phyloP scores from a whole-genome alignment of 2,329 filamentous ascomycete species.

The Diplodia mutila region DNA sequence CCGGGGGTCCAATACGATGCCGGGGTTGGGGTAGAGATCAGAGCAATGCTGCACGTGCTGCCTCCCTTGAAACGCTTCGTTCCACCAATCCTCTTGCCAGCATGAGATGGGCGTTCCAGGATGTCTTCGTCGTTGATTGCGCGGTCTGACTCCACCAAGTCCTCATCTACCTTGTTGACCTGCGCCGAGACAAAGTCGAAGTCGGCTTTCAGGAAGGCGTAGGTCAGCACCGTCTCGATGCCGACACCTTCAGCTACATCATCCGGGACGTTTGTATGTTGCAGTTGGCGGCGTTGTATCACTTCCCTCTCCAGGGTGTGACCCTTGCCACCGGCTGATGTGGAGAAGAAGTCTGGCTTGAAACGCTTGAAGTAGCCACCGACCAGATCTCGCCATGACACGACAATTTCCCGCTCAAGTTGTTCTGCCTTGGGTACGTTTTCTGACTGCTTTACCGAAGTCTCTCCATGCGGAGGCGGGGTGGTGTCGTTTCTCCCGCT shows the following conservation, averaged over 20 bases:
- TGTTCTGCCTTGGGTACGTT: constrained; percentile 66
- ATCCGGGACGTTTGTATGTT: constrained; percentile 32
- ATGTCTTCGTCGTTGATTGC: constrained; percentile 87
- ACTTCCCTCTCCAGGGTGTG: constrained; percentile 40
- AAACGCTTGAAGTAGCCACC: constrained; percentile 96
- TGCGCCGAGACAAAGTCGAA: constrained; percentile 92
- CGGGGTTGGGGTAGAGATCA: constrained; percentile 90
- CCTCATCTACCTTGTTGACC: constrained; percentile 73
- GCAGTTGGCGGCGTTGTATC: constrained; percentile 33
- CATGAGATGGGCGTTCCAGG: constrained; percentile 64
- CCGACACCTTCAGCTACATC: constrained; percentile 54
- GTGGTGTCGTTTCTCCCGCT: constrained; percentile 29
- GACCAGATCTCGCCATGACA: constrained; percentile 79
- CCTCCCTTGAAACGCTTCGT: constrained; percentile 84
- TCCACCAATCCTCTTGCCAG: constrained; percentile 66
- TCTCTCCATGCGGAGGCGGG: constrained; percentile 30
- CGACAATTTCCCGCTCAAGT: constrained; percentile 72
- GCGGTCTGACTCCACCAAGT: constrained; percentile 70
- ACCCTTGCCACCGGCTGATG: constrained; percentile 44
- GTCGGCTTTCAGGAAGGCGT: constrained; percentile 92
- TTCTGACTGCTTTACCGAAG: constrained; percentile 40
- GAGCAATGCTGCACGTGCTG: constrained; percentile 84
- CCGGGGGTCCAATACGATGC: constrained; percentile 95
- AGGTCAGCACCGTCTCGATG: constrained; percentile 79
- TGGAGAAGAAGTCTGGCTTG: constrained; percentile 75